phyloP scores from a whole-genome alignment of 495 filamentous ascomycete genomes.

The Rusavskia elegans region DNA sequence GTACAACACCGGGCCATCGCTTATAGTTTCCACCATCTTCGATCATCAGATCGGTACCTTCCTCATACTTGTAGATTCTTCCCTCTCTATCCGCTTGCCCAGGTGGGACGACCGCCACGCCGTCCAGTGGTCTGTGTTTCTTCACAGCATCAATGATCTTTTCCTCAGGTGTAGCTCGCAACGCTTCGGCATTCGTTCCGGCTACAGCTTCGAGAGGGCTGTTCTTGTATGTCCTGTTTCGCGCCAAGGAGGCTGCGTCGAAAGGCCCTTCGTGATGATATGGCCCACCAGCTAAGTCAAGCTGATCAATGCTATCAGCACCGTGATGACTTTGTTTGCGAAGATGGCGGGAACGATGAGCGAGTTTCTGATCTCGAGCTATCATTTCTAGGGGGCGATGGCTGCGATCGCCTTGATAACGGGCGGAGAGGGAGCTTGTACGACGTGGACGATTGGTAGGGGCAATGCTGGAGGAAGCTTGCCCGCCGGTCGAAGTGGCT shows the following conservation, averaged over 20 bases:
- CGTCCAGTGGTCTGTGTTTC: slow-evolving; percentile 71
- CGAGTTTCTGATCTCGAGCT: slow-evolving; percentile 38
- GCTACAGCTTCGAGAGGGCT: slow-evolving; percentile 66
- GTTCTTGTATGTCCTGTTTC: slow-evolving; percentile 44
- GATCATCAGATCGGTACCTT: slow-evolving; percentile 71
- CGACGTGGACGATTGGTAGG: slow-evolving; percentile 9
- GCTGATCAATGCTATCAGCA: slow-evolving; percentile 63
- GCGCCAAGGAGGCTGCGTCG: slow-evolving; percentile 60
- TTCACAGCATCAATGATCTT: slow-evolving; percentile 60
- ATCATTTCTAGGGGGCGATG: slow-evolving; percentile 47
- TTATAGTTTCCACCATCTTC: slow-evolving; percentile 51
- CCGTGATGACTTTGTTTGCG: slow-evolving; percentile 47
- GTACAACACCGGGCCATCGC: slow-evolving; percentile 50
- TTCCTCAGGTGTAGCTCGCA: slow-evolving; percentile 70
- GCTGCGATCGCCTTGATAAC: slow-evolving; percentile 44
- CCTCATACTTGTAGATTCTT: slow-evolving; percentile 59
- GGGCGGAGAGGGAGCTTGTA: slow-evolving; percentile 35
- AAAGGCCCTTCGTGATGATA: slow-evolving; percentile 94
- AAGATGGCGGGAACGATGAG: slow-evolving; percentile 45
- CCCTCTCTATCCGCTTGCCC: slow-evolving; percentile 52
- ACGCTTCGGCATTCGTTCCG: slow-evolving; percentile 56
- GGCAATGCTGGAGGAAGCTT: slow-evolving; percentile 3
- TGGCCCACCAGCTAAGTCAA: slow-evolving; percentile 45
- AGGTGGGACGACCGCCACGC: slow-evolving; percentile 59
- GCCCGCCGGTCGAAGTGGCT: slow-evolving; percentile 13